Evolutionary conservation across 169 alveolate genomes (phyloP).

Genomic region (Plasmodium vinckei): DNA sequence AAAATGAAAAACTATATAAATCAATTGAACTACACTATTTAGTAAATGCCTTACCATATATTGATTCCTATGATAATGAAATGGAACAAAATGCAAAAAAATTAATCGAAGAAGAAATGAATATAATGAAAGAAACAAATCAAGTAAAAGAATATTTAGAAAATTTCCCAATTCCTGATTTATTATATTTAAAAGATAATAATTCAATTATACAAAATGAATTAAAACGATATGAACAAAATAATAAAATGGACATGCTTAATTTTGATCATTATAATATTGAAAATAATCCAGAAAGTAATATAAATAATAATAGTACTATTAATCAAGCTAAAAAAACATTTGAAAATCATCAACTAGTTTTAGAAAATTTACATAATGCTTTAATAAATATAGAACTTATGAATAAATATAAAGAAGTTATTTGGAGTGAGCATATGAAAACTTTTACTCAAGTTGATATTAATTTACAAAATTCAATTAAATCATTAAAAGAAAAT

Average conservation of each 20-base stretch:
- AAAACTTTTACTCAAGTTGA: constrained; percentile 29
- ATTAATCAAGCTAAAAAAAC: constrained; percentile 18
- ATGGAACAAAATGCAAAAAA: constrained; percentile 48
- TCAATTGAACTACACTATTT: constrained; percentile 18
- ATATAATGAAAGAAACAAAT: constrained; percentile 33
- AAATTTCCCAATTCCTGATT: constrained; percentile 12
- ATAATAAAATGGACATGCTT: constrained; percentile 15
- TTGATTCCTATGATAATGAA: constrained; percentile 54
- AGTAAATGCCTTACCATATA: constrained; percentile 54
- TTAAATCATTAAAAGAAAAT: constrained; percentile 33
- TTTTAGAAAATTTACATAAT: constrained; percentile 57
- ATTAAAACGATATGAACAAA: constrained; percentile 36
- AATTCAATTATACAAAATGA: constrained; percentile 42
- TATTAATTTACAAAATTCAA: constrained; percentile 36
- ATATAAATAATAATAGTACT: constrained; percentile 5
- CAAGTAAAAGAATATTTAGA: constrained; percentile 40
- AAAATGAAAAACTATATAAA: constrained; percentile 27
- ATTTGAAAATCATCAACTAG: constrained; percentile 20
- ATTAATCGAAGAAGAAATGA: constrained; percentile 64
- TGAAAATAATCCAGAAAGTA: background rate
- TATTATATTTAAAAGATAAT: constrained; percentile 9
- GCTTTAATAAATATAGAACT: constrained; percentile 56
- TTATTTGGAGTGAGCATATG: constrained; percentile 69
- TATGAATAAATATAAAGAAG: constrained; percentile 56
- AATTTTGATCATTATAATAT: constrained; percentile 31